Percentiles rank a stretch among this genome's conserved stretches.
Conservation (phyloP, 1,284 basidiomycete genomes). For the Fomitopsis pinicola region DNA sequence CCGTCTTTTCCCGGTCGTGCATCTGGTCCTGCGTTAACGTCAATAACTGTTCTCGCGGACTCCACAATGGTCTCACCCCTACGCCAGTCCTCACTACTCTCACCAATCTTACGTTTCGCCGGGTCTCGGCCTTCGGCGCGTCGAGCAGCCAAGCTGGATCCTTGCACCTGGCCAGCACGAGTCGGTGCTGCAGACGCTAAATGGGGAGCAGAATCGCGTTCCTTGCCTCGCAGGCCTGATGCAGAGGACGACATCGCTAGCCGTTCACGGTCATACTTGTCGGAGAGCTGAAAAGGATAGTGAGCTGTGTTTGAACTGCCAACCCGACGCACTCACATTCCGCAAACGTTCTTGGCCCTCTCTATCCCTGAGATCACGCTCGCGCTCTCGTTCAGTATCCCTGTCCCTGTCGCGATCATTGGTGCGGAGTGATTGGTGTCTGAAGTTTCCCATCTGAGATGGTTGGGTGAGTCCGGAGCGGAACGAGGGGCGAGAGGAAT, state of each 20-base stretch:
- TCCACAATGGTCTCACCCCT: constrained; percentile 45
- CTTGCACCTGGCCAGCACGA: constrained; percentile 37
- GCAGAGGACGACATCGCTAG: constrained; percentile 47
- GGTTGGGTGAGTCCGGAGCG: constrained; percentile 71
- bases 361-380: constrained; percentile 61
- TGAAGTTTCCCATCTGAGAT: constrained; percentile 87
- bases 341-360: constrained; percentile 75
- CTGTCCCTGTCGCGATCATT: constrained; percentile 62
- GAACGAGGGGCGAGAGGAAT: constrained; percentile 61
- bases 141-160: constrained; percentile 38
- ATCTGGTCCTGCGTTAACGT: constrained; percentile 39
- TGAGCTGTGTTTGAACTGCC: constrained; percentile 1
- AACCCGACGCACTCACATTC: constrained; percentile 45
- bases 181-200: constrained; percentile 39
- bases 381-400: constrained; percentile 58
- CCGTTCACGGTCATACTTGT: constrained; percentile 81
- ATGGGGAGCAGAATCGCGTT: constrained; percentile 66
- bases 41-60: neutral
- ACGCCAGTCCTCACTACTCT: constrained; percentile 75
- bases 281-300: constrained; percentile 54
- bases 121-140: constrained; percentile 55
- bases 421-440: constrained; percentile 74
- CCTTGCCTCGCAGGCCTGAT: constrained; percentile 50
- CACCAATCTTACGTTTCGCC: constrained; percentile 63
- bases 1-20: constrained; percentile 53